Evolutionary conservation across 495 filamentous ascomycete species (phyloP).

Genomic region (Melanomma pulvis-pyrius): DNA sequence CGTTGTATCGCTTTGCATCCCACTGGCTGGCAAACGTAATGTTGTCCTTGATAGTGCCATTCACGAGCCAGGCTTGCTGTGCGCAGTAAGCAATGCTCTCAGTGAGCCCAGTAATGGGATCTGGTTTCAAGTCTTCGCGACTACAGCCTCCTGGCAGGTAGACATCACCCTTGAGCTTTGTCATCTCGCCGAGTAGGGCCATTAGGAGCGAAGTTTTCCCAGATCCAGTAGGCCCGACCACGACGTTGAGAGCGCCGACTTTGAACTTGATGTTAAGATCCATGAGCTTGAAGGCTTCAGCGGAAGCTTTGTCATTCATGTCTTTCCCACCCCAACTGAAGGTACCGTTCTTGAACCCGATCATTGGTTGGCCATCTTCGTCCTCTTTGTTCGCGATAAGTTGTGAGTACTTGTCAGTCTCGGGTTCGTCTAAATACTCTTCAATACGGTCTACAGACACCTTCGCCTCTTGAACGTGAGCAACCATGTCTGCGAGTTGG

Average conservation of each 20-base stretch:
- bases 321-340: conserved; percentile 84
- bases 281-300: conserved; percentile 77
- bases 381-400: conserved; percentile 65
- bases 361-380: conserved; percentile 61
- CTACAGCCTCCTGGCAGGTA: conserved; percentile 80
- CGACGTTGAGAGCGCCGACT: conserved; percentile 80
- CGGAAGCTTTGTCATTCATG: conserved; percentile 59
- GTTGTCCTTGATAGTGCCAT: conserved; percentile 94
- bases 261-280: conserved; percentile 77
- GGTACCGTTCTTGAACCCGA: conserved; percentile 82
- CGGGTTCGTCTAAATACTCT: conserved; percentile 89
- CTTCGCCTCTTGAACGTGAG: conserved; percentile 95
- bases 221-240: conserved; percentile 89
- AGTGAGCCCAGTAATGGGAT: conserved; percentile 82
- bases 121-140: conserved; percentile 77
- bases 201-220: conserved; percentile 96
- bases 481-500: conserved; percentile 98
- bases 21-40: conserved; percentile 87
- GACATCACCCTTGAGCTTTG: conserved; percentile 74
- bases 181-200: conserved; percentile 98
- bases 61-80: conserved; percentile 97
- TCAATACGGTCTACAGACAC: conserved; percentile 97
- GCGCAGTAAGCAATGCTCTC: conserved; percentile 96
- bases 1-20: conserved; percentile 81
- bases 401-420: conserved; percentile 95